A percentile compares a stretch with the other conserved stretches of the same genome.
These are phyloP conservation scores for Termitomyces heimii DNA, from an alignment of 768 basidiomycete species.

Conservation along the genomic window DNA sequence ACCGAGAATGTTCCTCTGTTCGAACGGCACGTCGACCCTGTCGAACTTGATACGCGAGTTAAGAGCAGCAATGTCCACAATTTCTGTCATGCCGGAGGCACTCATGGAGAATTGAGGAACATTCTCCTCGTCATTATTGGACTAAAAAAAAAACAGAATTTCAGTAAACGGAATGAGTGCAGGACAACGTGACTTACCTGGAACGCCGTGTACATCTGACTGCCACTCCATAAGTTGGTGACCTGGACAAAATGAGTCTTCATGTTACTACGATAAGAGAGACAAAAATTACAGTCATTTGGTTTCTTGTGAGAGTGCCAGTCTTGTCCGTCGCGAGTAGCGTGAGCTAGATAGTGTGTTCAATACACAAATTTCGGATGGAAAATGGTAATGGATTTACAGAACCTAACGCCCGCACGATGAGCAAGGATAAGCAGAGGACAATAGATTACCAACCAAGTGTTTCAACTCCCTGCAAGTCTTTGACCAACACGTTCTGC, in stretches of 20 bases:
- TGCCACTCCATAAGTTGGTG: slow-evolving; percentile 62
- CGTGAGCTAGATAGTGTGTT: slow-evolving; percentile 40
- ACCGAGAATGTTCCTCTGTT: slow-evolving; percentile 55
- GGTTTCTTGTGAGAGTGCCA: slow-evolving; percentile 64
- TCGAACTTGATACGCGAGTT: slow-evolving; percentile 72
- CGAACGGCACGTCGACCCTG: slow-evolving; percentile 55
- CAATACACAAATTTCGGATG: neutral
- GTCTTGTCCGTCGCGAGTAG: slow-evolving; percentile 70
- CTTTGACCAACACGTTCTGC: slow-evolving; percentile 69
- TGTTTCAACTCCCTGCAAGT: slow-evolving; percentile 69
- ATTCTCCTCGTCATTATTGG: slow-evolving; percentile 60
- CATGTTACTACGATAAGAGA: neutral
- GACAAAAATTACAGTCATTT: slow-evolving; percentile 49
- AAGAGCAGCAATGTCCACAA: slow-evolving; percentile 57
- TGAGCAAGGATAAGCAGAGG: slow-evolving; percentile 29
- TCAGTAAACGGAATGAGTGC: neutral
- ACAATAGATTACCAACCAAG: slow-evolving; percentile 37
- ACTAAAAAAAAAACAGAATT: slow-evolving; percentile 22
- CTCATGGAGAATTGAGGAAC: slow-evolving; percentile 44
- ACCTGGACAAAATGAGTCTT: slow-evolving; percentile 27
- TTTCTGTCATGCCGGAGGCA: slow-evolving; percentile 57
- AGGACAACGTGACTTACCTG: slow-evolving; percentile 28
- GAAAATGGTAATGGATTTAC: slow-evolving; percentile 17
- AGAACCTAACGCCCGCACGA: slow-evolving; percentile 28
- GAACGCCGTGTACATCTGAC: slow-evolving; percentile 59